Evolutionary conservation across 495 filamentous ascomycete species (phyloP).

Genomic region (Ramalina intermedia): DNA sequence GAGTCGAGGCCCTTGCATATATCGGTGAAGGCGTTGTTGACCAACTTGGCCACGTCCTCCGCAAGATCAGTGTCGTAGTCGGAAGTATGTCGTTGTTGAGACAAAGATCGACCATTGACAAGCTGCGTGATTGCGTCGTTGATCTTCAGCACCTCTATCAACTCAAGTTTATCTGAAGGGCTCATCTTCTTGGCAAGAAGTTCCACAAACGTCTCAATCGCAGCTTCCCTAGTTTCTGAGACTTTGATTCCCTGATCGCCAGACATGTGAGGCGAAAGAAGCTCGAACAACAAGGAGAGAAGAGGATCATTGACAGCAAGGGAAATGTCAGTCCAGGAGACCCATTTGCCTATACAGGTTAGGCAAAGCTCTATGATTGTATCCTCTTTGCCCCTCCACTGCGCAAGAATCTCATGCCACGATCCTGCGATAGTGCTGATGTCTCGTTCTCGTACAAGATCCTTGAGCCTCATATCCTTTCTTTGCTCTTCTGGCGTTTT

Average conservation of each 20-base stretch:
- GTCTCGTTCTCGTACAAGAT: slow-evolving; percentile 70
- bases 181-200: slow-evolving; percentile 98
- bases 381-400: slow-evolving; percentile 64
- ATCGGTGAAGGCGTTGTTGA: slow-evolving; percentile 76
- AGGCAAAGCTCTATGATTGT: slow-evolving; percentile 71
- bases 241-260: slow-evolving; percentile 34
- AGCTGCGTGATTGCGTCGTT: slow-evolving; percentile 68
- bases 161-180: slow-evolving; percentile 74
- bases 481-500: slow-evolving; percentile 60
- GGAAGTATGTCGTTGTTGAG: slow-evolving; percentile 59
- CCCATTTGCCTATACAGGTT: slow-evolving; percentile 83
- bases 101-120: slow-evolving; percentile 61
- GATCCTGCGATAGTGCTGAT: slow-evolving; percentile 70
- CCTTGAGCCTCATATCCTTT: slow-evolving; percentile 73
- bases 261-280: slow-evolving; percentile 43
- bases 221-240: slow-evolving; percentile 68
- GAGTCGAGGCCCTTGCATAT: slow-evolving; percentile 63
- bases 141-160: slow-evolving; percentile 83
- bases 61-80: slow-evolving; percentile 90
- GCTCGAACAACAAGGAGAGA: slow-evolving; percentile 68
- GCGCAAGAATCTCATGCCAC: slow-evolving; percentile 79
- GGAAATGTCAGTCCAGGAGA: slow-evolving; percentile 93
- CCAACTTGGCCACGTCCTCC: slow-evolving; percentile 87
- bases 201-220: slow-evolving; percentile 85
- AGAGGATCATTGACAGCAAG: slow-evolving; percentile 80